Conservation (phyloP, 345 rosid species). For the Syzygium jambos region DNA sequence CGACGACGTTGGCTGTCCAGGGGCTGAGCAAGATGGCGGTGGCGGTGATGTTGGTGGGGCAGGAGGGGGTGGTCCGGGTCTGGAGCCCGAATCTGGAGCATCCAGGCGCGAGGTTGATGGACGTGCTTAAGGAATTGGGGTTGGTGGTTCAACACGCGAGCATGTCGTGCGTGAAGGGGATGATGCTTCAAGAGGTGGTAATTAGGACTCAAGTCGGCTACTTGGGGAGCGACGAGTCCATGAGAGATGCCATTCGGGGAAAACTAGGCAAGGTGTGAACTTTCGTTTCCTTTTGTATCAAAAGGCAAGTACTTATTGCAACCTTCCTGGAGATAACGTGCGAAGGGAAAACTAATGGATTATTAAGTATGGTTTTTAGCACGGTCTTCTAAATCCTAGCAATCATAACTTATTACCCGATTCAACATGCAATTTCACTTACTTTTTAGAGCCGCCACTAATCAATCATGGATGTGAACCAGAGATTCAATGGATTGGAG, state of each 20-base stretch:
- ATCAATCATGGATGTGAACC: too few relatives aligned
- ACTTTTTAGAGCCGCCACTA: too few relatives aligned
- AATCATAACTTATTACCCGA: too few relatives aligned
- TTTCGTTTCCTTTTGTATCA: neutral
- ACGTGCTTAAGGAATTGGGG: neutral
- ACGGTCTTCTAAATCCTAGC: too few relatives aligned
- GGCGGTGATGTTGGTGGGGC: neutral
- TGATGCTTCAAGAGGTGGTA: constrained; percentile 31
- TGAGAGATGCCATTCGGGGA: neutral
- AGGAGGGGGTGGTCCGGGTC: neutral
- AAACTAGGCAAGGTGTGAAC: neutral
- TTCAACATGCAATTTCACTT: too few relatives aligned
- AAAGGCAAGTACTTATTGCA: neutral
- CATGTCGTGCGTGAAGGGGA: constrained; percentile 13
- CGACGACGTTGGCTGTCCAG: neutral
- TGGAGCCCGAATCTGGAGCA: neutral
- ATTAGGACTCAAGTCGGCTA: constrained; percentile 16
- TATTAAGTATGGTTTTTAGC: too few relatives aligned
- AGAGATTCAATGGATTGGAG: too few relatives aligned
- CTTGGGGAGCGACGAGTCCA: neutral
- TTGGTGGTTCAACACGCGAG: constrained; percentile 31
- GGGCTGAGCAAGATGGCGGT: neutral
- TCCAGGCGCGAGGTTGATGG: neutral
- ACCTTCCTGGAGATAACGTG: too few relatives aligned
- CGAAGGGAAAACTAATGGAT: too few relatives aligned